Evolutionary conservation across 345 rosid species (phyloP).

Genomic region (Barbarea vulgaris): DNA sequence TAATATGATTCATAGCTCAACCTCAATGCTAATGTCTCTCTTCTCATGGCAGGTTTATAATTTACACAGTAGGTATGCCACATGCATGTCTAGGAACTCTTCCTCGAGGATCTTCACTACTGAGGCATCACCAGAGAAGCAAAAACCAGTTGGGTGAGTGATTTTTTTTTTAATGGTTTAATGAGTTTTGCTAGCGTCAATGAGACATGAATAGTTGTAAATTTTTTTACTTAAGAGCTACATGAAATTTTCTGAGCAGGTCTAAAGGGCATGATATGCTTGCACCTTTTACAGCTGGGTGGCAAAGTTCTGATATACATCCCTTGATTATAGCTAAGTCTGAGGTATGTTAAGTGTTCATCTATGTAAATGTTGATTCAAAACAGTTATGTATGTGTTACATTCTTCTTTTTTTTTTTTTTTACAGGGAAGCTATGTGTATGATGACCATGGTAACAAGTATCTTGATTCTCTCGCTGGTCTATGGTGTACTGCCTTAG

Average conservation of each 20-base stretch:
- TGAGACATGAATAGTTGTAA: neutral
- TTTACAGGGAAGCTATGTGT: slow-evolving; percentile 82
- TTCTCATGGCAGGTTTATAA: slow-evolving; percentile 49
- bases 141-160: slow-evolving; percentile 48
- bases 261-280: slow-evolving; percentile 95
- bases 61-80: slow-evolving; percentile 47
- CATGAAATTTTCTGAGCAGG: slow-evolving; percentile 43
- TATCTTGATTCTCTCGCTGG: slow-evolving; percentile 98
- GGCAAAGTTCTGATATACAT: slow-evolving; percentile 78
- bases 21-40: neutral
- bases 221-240: slow-evolving; percentile 1
- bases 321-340: slow-evolving; percentile 84
- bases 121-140: slow-evolving; percentile 58
- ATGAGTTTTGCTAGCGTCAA: neutral
- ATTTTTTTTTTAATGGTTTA: neutral
- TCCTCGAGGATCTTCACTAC: slow-evolving; percentile 55
- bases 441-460: slow-evolving; percentile 73
- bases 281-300: slow-evolving; percentile 98
- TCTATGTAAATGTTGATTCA: neutral
- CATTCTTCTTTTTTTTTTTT: neutral
- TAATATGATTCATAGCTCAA: neutral
- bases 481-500: slow-evolving; percentile 96
- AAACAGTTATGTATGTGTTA: neutral
- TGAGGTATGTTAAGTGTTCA: slow-evolving; percentile 47
- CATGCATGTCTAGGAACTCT: slow-evolving; percentile 40